Conservation (phyloP, 2,329 filamentous ascomycete genomes). For the Botrytis fragariae region DNA sequence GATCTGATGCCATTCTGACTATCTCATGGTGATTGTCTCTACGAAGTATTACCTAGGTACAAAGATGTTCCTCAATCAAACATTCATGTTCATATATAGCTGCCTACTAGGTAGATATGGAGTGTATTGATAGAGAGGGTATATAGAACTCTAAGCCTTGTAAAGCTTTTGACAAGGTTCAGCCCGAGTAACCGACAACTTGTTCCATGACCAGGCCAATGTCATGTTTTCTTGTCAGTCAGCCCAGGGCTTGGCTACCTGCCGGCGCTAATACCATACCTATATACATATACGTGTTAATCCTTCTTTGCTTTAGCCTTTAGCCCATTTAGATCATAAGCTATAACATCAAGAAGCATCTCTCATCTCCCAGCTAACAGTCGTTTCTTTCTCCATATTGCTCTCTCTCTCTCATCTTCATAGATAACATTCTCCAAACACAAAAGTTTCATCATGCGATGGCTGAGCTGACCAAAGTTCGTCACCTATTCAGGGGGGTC, state of each 20-base stretch:
- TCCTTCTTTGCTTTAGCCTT: neutral
- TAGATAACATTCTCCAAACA: neutral
- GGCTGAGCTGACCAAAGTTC: neutral
- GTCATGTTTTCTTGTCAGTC: neutral
- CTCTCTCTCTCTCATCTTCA: neutral
- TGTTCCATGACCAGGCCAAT: too few relatives aligned
- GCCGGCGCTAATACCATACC: slow-evolving; percentile 2
- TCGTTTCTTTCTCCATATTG: neutral
- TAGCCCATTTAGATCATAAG: neutral
- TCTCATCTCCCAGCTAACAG: neutral
- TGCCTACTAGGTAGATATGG: neutral
- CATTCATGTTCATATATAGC: neutral
- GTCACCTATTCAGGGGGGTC: neutral
- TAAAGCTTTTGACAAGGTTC: neutral
- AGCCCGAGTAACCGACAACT: neutral
- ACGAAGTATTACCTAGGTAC: too few relatives aligned
- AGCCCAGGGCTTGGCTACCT: slow-evolving; percentile 8
- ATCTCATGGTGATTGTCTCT: neutral
- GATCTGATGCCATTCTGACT: neutral
- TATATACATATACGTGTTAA: neutral
- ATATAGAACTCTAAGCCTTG: neutral
- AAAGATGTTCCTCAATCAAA: neutral
- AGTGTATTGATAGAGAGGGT: neutral
- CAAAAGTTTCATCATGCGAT: neutral
- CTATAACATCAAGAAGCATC: neutral